Evolutionary conservation across 1,139 yeast genomes (phyloP).

Genomic region (Blastobotrys apis): DNA sequence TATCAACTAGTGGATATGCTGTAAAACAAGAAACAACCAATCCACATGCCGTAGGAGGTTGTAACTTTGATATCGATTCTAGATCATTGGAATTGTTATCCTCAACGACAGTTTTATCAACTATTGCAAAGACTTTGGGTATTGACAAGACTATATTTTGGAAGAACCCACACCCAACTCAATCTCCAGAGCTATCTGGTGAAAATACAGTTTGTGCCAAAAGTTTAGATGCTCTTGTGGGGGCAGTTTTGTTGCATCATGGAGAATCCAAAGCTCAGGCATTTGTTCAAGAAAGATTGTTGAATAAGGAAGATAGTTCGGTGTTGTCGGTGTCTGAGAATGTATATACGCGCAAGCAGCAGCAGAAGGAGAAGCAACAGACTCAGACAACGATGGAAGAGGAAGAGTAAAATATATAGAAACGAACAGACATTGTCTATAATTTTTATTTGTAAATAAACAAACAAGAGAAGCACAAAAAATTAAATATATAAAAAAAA

Average conservation of each 20-base stretch:
- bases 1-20: constrained; percentile 54
- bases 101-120: constrained; percentile 39
- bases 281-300: constrained; percentile 33
- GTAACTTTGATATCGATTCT: constrained; percentile 50
- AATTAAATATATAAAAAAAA: too few species aligned
- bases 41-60: constrained; percentile 46
- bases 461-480: too few species aligned
- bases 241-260: constrained; percentile 68
- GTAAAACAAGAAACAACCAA: constrained; percentile 33
- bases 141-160: constrained; percentile 58
- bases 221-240: constrained; percentile 69
- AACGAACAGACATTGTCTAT: too few species aligned
- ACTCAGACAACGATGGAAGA: too few species aligned
- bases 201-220: constrained; percentile 54
- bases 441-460: too few species aligned
- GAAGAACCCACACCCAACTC: constrained; percentile 39
- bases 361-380: too few species aligned
- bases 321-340: constrained; percentile 17
- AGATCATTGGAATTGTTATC: constrained; percentile 31
- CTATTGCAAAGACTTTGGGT: constrained; percentile 36
- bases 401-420: too few species aligned
- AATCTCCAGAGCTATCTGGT: constrained; percentile 17
- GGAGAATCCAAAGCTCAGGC: constrained; percentile 45
- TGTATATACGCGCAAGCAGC: constrained; percentile 6
- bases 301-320: constrained; percentile 27